Conservation (phyloP, 73 alveolate genomes). For the Symbiodinium natans region DNA sequence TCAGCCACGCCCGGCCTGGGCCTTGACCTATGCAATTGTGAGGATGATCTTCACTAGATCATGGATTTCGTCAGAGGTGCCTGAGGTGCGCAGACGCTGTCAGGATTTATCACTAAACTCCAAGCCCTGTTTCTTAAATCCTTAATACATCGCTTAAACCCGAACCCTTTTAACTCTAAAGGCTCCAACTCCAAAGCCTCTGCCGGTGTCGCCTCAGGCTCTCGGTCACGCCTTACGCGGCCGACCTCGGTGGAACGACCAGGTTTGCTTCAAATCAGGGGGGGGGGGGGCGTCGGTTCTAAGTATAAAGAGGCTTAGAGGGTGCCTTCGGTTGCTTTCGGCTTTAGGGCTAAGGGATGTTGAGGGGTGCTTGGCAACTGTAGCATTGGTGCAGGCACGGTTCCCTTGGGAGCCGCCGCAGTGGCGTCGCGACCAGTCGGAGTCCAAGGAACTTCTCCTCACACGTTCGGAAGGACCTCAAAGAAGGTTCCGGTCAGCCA, state of each 20-base stretch:
- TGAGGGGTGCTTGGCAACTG: neutral
- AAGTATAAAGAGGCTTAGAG: too few species aligned
- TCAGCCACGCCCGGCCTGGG: constrained; percentile 76
- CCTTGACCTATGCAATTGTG: neutral
- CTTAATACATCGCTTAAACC: too few species aligned
- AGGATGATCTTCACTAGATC: too few species aligned
- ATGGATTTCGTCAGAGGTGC: too few species aligned
- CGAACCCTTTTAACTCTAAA: too few species aligned
- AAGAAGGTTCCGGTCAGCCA: too few species aligned
- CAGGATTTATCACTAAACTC: too few species aligned
- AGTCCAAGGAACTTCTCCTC: neutral
- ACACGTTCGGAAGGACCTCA: neutral
- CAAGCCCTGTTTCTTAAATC: too few species aligned
- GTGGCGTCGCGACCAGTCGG: neutral
- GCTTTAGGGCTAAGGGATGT: neutral
- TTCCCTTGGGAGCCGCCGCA: neutral
- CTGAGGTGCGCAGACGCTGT: too few species aligned
- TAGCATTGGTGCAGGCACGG: neutral
- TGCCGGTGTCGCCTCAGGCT: neutral
- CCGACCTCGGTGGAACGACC: constrained; percentile 8
- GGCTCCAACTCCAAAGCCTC: too few species aligned
- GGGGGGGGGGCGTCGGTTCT: too few species aligned
- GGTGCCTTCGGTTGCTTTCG: neutral
- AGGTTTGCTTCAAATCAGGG: neutral
- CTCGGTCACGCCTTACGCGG: neutral